Evolutionary conservation across 805 yeast genomes (phyloP).

Genomic region (Wickerhamiella bombiphila): DNA sequence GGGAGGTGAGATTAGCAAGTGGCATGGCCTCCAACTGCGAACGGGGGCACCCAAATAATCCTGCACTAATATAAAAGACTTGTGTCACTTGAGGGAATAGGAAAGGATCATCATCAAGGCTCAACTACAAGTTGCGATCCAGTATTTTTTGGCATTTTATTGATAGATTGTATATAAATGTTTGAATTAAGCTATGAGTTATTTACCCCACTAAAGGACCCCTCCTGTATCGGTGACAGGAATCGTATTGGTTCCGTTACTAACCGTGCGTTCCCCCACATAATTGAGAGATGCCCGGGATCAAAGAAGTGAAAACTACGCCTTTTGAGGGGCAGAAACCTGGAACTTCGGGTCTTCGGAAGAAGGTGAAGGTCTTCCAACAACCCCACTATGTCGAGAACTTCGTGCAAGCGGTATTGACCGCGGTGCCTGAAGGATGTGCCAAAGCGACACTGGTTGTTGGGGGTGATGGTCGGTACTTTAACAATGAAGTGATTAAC

Average conservation of each 20-base stretch:
- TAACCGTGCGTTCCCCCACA: no score
- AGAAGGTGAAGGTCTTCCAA: conserved; percentile 76
- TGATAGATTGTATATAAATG: no score
- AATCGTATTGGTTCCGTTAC: no score
- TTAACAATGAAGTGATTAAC: conserved; percentile 68
- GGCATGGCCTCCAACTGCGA: conserved; percentile 89
- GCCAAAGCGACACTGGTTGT: conserved; percentile 62
- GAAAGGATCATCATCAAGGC: no score
- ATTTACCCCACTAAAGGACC: no score
- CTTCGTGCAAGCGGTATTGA: conserved; percentile 74
- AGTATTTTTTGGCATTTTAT: no score
- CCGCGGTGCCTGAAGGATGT: conserved; percentile 83
- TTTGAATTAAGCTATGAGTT: no score
- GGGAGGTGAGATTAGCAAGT: conserved; percentile 69
- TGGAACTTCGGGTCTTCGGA: conserved; percentile 93
- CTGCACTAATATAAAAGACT: no score
- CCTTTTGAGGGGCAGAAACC: conserved; percentile 89
- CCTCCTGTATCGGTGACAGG: no score
- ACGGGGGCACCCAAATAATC: conserved; percentile 43
- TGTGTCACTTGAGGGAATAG: no score
- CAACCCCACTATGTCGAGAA: conserved; percentile 76
- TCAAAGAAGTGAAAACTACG: conserved; percentile 39
- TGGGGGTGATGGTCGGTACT: conserved; percentile 96
- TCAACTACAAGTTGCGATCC: no score
- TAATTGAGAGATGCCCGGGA: no score